These are phyloP conservation scores for Aspergillus fructus DNA, from an alignment of 2,329 filamentous ascomycete species.

Conservation along the genomic window DNA sequence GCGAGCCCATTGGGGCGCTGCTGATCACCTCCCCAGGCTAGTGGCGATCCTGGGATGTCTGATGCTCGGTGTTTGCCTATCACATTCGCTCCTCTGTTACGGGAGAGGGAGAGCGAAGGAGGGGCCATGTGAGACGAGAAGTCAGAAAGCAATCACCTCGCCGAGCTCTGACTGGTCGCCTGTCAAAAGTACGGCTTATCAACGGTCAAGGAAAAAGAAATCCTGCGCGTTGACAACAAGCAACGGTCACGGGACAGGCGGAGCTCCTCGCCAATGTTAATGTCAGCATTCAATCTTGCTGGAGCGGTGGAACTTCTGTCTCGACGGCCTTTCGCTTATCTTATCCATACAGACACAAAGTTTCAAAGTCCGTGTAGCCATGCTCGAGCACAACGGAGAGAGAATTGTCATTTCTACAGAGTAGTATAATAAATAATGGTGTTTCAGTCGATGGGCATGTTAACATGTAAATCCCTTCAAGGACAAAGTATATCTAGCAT, in stretches of 20 bases:
- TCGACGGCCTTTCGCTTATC: too few relatives aligned
- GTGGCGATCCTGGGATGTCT: slow-evolving; percentile 12
- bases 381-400: background rate
- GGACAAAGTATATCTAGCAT: background rate
- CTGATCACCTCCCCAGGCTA: slow-evolving; percentile 8
- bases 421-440: background rate
- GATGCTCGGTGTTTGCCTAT: slow-evolving; percentile 6
- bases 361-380: background rate
- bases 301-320: background rate
- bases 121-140: slow-evolving; percentile 5
- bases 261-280: too few relatives aligned
- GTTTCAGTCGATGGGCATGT: too few relatives aligned
- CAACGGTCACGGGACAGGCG: background rate
- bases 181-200: background rate
- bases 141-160: background rate
- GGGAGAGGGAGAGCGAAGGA: background rate
- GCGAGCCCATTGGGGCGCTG: background rate
- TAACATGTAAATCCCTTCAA: background rate
- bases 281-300: background rate
- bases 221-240: background rate
- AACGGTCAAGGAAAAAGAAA: background rate
- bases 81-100: slow-evolving; percentile 4
- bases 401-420: background rate
- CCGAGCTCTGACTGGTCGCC: background rate
- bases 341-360: background rate